Conservation (phyloP, 2,329 filamentous ascomycete genomes). For the Didymella pomorum region DNA sequence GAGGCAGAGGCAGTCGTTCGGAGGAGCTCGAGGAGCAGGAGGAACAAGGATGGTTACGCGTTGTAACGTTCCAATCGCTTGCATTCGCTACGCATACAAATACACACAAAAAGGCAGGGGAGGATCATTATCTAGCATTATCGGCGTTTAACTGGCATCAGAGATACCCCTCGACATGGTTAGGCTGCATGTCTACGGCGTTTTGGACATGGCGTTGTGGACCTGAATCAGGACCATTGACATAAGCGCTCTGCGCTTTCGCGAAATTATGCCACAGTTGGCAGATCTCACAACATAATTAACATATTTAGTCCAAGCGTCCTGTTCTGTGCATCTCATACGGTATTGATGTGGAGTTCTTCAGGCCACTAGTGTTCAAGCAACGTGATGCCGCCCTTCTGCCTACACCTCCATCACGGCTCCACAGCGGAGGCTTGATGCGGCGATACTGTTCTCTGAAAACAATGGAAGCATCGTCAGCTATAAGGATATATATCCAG, state of each 20-base stretch:
- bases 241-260: background rate
- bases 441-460: no score
- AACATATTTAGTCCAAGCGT: background rate
- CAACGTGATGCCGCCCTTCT: background rate
- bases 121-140: slow-evolving; percentile 1
- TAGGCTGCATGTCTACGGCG: slow-evolving; percentile 20
- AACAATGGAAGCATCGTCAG: no score
- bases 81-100: background rate
- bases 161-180: slow-evolving; percentile 22
- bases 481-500: no score
- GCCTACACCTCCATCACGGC: background rate
- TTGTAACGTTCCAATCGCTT: background rate
- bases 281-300: background rate
- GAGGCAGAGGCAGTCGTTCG: background rate
- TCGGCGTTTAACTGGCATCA: slow-evolving; percentile 16
- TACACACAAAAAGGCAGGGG: background rate
- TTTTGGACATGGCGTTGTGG: background rate
- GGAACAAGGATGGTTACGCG: background rate
- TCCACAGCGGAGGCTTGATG: no score
- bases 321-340: background rate
- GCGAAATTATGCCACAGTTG: background rate
- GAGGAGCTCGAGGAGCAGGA: background rate
- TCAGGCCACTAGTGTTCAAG: background rate
- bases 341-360: background rate
- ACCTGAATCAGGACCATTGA: background rate